Percentiles rank a stretch among this genome's conserved stretches.
Conservation (phyloP, 306 rosid species). For the Vachellia pachyceras region DNA sequence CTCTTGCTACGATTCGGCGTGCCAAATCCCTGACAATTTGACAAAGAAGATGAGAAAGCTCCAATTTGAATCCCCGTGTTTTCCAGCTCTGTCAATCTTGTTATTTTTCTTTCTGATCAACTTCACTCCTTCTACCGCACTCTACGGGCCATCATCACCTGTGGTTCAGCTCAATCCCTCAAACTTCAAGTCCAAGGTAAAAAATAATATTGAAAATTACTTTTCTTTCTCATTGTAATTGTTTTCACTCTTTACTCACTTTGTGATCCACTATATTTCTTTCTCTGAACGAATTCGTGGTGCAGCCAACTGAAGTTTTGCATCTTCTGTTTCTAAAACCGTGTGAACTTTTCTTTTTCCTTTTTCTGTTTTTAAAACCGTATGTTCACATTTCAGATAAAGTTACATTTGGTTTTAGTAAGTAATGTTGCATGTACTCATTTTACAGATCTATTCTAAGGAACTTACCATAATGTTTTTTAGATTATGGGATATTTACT, state of each 20-base stretch:
- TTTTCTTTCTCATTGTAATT: neutral
- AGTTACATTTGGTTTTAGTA: neutral
- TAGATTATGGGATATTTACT: neutral
- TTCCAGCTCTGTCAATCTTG: conserved; percentile 41
- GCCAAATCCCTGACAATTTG: conserved; percentile 35
- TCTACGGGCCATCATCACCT: conserved; percentile 89
- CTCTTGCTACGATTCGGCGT: conserved; percentile 38
- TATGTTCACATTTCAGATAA: neutral
- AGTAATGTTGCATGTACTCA: neutral
- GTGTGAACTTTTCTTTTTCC: conserved; percentile 20
- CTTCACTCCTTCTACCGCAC: conserved; percentile 61
- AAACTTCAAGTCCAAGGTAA: conserved; percentile 96
- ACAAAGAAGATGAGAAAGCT: conserved; percentile 36
- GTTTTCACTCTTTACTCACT: conserved; percentile 8
- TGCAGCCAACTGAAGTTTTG: conserved; percentile 27
- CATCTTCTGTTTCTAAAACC: neutral
- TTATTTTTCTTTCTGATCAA: conserved; percentile 35
- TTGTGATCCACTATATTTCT: conserved; percentile 32
- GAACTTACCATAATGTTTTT: neutral
- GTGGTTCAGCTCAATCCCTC: conserved; percentile 91
- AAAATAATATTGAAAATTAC: conserved; percentile 16
- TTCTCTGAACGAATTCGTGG: conserved; percentile 12
- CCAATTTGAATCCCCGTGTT: conserved; percentile 39
- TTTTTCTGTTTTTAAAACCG: neutral
- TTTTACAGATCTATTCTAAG: neutral